Percentiles rank a stretch among this genome's conserved stretches.
phyloP scores from a whole-genome alignment of 2,329 filamentous ascomycete species.

The Xenosphaeropsis pyriputrescens region DNA sequence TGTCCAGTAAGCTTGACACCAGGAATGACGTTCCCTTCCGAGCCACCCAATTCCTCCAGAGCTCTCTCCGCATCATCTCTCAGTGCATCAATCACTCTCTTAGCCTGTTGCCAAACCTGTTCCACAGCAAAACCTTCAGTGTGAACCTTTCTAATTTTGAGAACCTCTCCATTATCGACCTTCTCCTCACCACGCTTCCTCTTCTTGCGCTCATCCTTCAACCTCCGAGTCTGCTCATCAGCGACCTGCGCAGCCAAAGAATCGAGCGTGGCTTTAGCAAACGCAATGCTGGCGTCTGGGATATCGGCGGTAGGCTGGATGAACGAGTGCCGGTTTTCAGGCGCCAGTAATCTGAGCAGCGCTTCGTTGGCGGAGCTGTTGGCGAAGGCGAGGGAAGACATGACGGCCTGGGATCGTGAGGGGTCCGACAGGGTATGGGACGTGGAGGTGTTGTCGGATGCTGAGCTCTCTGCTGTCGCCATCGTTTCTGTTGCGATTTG shows the following conservation, averaged over 20 bases:
- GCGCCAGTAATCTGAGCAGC: slow-evolving; percentile 11
- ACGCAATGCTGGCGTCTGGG: slow-evolving; percentile 52
- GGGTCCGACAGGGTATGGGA: slow-evolving; percentile 43
- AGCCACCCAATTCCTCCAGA: slow-evolving; percentile 19
- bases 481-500: slow-evolving; percentile 4
- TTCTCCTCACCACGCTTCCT: slow-evolving; percentile 50
- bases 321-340: slow-evolving; percentile 32
- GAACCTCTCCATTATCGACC: slow-evolving; percentile 28
- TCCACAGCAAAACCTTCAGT: slow-evolving; percentile 74
- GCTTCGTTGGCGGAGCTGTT: slow-evolving; percentile 6
- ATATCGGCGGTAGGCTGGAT: slow-evolving; percentile 57
- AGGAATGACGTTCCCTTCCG: slow-evolving; percentile 10
- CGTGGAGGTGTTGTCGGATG: slow-evolving; percentile 47
- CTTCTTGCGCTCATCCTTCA: slow-evolving; percentile 59
- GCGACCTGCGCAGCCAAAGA: slow-evolving; percentile 60
- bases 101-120: slow-evolving; percentile 91
- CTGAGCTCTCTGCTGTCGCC: slow-evolving; percentile 25
- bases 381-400: too few relatives aligned
- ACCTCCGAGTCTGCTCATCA: slow-evolving; percentile 53
- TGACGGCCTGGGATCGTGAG: neutral
- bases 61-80: slow-evolving; percentile 35
- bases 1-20: slow-evolving; percentile 18
- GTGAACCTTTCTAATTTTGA: slow-evolving; percentile 74
- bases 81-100: slow-evolving; percentile 60
- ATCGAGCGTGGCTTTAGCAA: slow-evolving; percentile 72